Conservation (phyloP, 129 eudicot species). For the Centrapalus pauciflorus region DNA sequence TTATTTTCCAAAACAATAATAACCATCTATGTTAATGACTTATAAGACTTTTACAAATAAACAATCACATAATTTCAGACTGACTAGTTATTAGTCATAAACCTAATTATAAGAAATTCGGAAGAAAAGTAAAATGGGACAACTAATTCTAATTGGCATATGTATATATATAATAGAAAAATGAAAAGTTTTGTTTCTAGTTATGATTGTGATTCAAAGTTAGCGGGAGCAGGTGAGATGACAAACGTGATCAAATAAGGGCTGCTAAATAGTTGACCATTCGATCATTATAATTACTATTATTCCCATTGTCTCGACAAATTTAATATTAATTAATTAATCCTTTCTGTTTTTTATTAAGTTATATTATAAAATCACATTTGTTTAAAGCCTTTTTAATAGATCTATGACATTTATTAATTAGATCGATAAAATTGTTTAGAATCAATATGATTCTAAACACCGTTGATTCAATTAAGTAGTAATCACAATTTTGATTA, state of each 20-base stretch:
- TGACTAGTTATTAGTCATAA: neutral
- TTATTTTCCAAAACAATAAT: neutral
- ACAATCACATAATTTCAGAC: no score
- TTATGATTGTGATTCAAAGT: neutral
- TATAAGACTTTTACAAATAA: neutral
- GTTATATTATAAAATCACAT: no score
- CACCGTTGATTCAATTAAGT: no score
- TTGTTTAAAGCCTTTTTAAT: no score
- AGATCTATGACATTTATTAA: no score
- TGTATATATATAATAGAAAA: no score
- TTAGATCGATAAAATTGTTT: no score
- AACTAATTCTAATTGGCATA: neutral
- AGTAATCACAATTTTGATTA: no score
- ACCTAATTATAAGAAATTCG: neutral
- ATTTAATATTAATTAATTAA: no score
- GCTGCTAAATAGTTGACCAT: constrained; percentile 10
- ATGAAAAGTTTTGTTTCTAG: neutral
- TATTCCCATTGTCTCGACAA: neutral
- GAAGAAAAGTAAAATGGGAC: neutral
- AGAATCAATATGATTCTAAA: no score
- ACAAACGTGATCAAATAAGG: constrained; percentile 16
- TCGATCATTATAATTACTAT: neutral
- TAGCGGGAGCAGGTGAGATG: constrained; percentile 19
- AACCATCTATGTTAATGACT: no score
- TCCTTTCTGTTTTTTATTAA: no score